phyloP scores from a whole-genome alignment of 108 stramenopile genomes.

The Pseudonitzschia multistriata region DNA sequence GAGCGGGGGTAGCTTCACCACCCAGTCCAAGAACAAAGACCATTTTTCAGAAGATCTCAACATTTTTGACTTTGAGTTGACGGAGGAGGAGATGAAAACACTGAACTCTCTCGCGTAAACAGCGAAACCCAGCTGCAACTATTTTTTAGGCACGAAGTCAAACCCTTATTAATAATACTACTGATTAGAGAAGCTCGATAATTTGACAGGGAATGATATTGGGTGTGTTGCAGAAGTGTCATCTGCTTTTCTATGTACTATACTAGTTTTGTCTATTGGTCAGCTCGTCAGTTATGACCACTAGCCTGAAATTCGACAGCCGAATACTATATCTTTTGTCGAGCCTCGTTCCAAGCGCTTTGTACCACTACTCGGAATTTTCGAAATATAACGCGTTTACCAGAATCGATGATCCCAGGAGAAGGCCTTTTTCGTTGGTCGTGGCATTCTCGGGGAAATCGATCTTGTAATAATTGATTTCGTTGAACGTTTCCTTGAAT shows the following conservation, averaged over 20 bases:
- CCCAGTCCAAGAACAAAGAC: constrained; percentile 54
- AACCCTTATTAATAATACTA: too few relatives aligned
- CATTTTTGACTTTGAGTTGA: constrained; percentile 75
- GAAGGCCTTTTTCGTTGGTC: constrained; percentile 58
- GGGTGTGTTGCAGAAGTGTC: too few relatives aligned
- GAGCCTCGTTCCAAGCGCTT: neutral
- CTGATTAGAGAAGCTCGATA: too few relatives aligned
- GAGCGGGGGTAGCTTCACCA: constrained; percentile 63
- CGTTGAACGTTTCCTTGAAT: constrained; percentile 34
- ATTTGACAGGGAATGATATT: too few relatives aligned
- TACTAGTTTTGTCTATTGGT: too few relatives aligned
- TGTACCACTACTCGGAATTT: constrained; percentile 27
- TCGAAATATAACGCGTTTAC: constrained; percentile 76
- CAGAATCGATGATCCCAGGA: constrained; percentile 60
- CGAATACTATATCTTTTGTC: neutral
- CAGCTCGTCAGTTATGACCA: too few relatives aligned
- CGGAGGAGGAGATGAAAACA: constrained; percentile 58
- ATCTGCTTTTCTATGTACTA: too few relatives aligned
- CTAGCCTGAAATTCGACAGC: too few relatives aligned
- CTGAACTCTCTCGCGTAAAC: constrained; percentile 32
- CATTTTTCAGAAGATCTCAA: constrained; percentile 74
- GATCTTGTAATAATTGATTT: constrained; percentile 35
- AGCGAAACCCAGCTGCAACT: neutral
- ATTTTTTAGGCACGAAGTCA: too few relatives aligned
- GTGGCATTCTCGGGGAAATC: constrained; percentile 56